Evolutionary conservation across 139 green algal genomes (phyloP).

Genomic region (Chlorella sp.): DNA sequence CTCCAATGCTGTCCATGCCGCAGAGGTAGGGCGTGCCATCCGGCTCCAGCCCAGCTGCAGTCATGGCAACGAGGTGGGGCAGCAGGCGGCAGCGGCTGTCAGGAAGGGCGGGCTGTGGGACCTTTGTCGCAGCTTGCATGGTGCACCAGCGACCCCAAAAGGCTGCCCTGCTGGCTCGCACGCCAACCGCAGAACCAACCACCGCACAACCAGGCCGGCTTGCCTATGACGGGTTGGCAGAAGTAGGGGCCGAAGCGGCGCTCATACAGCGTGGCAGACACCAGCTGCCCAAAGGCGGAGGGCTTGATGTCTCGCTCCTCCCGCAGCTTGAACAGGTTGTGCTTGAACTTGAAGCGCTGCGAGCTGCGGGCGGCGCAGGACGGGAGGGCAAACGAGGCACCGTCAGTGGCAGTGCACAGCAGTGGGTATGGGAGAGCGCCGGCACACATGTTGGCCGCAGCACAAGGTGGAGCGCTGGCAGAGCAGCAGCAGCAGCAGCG

Average conservation of each 20-base stretch:
- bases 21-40: slow-evolving; percentile 93
- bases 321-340: slow-evolving; percentile 98
- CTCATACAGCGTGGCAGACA: slow-evolving; percentile 96
- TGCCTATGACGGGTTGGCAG: slow-evolving; percentile 86
- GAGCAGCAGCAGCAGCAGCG: too few relatives aligned
- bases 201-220: slow-evolving; percentile 41
- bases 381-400: too few relatives aligned
- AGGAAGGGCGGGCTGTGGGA: too few relatives aligned
- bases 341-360: slow-evolving; percentile 92
- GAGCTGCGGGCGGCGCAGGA: too few relatives aligned
- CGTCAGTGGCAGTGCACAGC: too few relatives aligned
- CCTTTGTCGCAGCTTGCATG: too few relatives aligned
- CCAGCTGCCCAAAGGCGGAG: slow-evolving; percentile 90
- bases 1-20: slow-evolving; percentile 97
- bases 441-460: too few relatives aligned
- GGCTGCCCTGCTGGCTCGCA: too few relatives aligned
- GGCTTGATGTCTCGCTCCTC: slow-evolving; percentile 98
- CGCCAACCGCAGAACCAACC: neutral
- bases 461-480: too few relatives aligned
- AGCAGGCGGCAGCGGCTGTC: neutral
- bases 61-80: neutral
- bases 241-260: slow-evolving; percentile 93
- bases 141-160: too few relatives aligned
- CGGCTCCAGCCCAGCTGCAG: slow-evolving; percentile 80
- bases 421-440: too few relatives aligned